phyloP scores from a whole-genome alignment of 2,329 filamentous ascomycete genomes.

The Epichloe bromicola region DNA sequence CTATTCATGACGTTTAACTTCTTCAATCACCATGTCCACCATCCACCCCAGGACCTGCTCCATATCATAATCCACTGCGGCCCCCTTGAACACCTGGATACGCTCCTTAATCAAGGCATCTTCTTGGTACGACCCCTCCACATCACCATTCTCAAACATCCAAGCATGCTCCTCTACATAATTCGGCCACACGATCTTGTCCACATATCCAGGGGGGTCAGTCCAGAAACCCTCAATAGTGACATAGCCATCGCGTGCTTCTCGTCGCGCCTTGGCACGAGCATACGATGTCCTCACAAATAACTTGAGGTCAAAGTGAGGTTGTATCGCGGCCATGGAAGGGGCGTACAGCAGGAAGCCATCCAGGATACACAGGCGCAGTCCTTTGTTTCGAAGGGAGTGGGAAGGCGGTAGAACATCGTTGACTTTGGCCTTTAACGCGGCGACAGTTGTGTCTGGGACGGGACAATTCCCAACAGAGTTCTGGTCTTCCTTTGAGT shows the following conservation, averaged over 20 bases:
- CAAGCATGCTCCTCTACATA: constrained; percentile 73
- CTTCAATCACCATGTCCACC: constrained; percentile 45
- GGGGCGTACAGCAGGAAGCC: constrained; percentile 74
- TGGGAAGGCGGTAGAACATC: constrained; percentile 32
- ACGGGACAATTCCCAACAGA: constrained; percentile 43
- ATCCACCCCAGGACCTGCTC: constrained; percentile 53
- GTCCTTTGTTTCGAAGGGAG: constrained; percentile 16
- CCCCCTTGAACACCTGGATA: constrained; percentile 36
- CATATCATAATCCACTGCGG: constrained; percentile 42
- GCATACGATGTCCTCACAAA: constrained; percentile 61
- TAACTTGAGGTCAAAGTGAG: constrained; percentile 59
- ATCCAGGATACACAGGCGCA: constrained; percentile 62
- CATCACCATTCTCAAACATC: constrained; percentile 60
- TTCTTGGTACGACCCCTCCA: constrained; percentile 42
- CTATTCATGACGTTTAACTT: constrained; percentile 21
- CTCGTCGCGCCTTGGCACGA: constrained; percentile 50
- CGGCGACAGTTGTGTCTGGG: constrained; percentile 30
- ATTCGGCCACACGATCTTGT: constrained; percentile 91
- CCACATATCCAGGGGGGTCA: constrained; percentile 87
- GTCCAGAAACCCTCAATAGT: constrained; percentile 86
- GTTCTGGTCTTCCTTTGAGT: constrained; percentile 45
- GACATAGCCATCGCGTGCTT: constrained; percentile 62
- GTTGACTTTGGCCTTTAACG: constrained; percentile 33
- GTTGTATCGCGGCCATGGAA: constrained; percentile 39
- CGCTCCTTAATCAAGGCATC: constrained; percentile 29